Evolutionary conservation across 2,329 filamentous ascomycete species (phyloP).

Genomic region (Gaeumannomyces sp.): DNA sequence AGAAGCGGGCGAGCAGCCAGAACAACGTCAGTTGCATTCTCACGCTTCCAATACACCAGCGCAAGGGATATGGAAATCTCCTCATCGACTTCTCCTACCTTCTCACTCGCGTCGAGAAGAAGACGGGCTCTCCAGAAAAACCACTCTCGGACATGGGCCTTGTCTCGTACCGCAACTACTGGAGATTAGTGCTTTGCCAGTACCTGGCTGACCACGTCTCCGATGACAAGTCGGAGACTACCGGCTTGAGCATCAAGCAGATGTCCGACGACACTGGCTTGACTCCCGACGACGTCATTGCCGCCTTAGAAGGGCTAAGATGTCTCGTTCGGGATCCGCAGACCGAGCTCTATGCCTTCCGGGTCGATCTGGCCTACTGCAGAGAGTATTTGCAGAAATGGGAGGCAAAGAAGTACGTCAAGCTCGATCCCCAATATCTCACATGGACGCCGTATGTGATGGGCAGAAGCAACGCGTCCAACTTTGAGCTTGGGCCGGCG

Average conservation of each 20-base stretch:
- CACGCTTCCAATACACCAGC: constrained; percentile 91
- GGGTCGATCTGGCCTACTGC: constrained; percentile 81
- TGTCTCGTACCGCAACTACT: constrained; percentile 96
- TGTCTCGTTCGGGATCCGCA: constrained; percentile 85
- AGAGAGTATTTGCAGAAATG: constrained; percentile 82
- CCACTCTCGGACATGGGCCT: constrained; percentile 96
- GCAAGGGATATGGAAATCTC: constrained; percentile 93
- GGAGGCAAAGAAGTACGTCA: constrained; percentile 82
- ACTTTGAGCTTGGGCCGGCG: constrained; percentile 75
- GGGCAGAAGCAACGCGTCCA: constrained; percentile 76
- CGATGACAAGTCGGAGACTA: constrained; percentile 30
- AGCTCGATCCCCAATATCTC: constrained; percentile 70
- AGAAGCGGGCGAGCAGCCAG: constrained; percentile 87
- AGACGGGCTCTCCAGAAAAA: constrained; percentile 94
- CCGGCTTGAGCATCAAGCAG: constrained; percentile 53
- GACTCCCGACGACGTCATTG: constrained; percentile 93
- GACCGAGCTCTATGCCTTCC: constrained; percentile 82
- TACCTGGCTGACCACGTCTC: constrained; percentile 61
- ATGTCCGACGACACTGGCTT: constrained; percentile 90
- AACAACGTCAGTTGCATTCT: constrained; percentile 98
- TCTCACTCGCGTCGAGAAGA: constrained; percentile 84
- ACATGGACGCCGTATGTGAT: constrained; percentile 98
- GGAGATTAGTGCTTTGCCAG: constrained; percentile 82
- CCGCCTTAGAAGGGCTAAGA: constrained; percentile 81
- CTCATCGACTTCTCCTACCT: constrained; percentile 98